Base-by-base conservation (phyloP, 2,329 filamentous ascomycete species). In the Ophiostoma ips region DNA sequence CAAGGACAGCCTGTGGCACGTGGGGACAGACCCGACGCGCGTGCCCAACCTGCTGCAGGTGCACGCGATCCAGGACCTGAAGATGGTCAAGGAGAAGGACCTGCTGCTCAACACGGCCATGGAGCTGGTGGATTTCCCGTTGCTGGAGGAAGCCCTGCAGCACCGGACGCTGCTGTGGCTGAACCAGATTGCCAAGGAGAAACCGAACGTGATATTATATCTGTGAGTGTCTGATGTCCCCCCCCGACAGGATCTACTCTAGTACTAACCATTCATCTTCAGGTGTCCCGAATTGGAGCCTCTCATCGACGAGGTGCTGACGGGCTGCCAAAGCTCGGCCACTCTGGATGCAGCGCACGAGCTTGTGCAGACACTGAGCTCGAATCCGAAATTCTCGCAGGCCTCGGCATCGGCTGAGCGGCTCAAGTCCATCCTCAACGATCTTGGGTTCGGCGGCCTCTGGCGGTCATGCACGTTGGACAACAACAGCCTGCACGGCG, bases 71-170 rank as follows among this genome's bases (percentile, higher is more conserved):
- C 66, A 70, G 36, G 67, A 73, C 53, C 58, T 76, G 9, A 60
- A 64, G 7, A 53, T 59, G 6, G 68, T 81, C 57, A 72, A 71
- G 49, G 79, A 84, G 54, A 74, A 76, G 55, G 77, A 83, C 52
- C 60, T 84, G 12, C 63, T 84, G 15, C 68, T 84, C 6, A 78
- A 76, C 53, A 76, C 76, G 3, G 77, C 76, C 1, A 78, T 84
- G 50, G 73, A 76, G 58, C 67, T 84, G 38, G 73, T 84, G 10
- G 81, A 84, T 59, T 84, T 84, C 58, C 73, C 76, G 50, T 75
- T 75, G 51, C 65, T 83, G 8, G 80, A 84, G 51, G 79, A 83
- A 50, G 67, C 68, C 2, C 70, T 79, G 16, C 80, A 84, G 59
- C 72, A 73, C 40, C 70, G 77, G 13, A 75, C 70, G 15, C 64